These are phyloP conservation scores for Chalciporus chontae DNA, from an alignment of 768 basidiomycete genomes.

Conservation along the genomic window DNA sequence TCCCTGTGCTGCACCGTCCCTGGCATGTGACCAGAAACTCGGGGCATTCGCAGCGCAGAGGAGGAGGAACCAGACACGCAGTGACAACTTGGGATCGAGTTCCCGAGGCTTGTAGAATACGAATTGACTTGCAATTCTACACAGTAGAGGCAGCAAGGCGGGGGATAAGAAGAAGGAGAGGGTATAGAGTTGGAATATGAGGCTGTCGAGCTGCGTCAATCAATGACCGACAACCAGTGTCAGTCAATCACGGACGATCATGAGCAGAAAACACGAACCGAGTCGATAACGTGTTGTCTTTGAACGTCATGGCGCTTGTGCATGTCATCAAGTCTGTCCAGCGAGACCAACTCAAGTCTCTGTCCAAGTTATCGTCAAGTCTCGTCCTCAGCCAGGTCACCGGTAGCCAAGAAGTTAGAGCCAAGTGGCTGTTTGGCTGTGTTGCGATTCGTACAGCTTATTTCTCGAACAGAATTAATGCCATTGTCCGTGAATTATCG, in stretches of 20 bases:
- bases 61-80: conserved; percentile 64
- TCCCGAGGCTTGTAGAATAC: conserved; percentile 67
- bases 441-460: conserved; percentile 16
- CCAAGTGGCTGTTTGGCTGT: conserved; percentile 25
- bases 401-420: neutral
- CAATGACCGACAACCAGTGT: conserved; percentile 10
- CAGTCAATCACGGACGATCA: conserved; percentile 5
- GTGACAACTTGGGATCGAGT: conserved; percentile 57
- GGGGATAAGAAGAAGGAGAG: conserved; percentile 79
- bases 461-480: no score
- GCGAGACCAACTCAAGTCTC: conserved; percentile 10
- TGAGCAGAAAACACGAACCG: conserved; percentile 40
- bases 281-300: conserved; percentile 66
- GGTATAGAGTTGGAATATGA: conserved; percentile 70
- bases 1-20: conserved; percentile 50
- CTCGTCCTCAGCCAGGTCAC: conserved; percentile 1
- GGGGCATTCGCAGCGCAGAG: conserved; percentile 56
- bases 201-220: conserved; percentile 54
- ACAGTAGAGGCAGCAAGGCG: conserved; percentile 39
- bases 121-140: conserved; percentile 56
- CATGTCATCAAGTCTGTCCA: conserved; percentile 43
- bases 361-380: neutral
- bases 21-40: conserved; percentile 60
- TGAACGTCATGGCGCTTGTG: conserved; percentile 61
- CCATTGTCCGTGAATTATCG: neutral